Conservation (phyloP, 768 basidiomycete species). For the Sistotremastrum niveocremeum region DNA sequence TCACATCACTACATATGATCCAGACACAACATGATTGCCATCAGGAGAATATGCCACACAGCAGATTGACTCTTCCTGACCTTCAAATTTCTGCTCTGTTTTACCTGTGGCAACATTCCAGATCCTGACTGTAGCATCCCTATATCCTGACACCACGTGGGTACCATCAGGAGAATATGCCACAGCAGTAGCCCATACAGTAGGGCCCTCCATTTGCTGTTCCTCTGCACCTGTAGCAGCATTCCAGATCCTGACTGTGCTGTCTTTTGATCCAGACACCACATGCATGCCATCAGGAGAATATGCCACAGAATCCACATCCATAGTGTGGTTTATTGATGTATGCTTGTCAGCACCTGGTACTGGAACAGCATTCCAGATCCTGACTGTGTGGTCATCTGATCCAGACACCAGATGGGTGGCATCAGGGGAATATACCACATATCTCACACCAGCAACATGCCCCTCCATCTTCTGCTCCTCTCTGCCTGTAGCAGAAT, state of each 20-base stretch:
- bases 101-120: neutral
- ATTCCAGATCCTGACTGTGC: constrained; percentile 4
- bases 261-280: constrained; percentile 2
- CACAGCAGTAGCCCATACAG: neutral
- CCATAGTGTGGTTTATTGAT: too few species aligned
- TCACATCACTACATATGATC: too few species aligned
- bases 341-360: neutral
- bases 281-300: constrained; percentile 5
- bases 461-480: neutral
- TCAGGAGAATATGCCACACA: constrained; percentile 2
- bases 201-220: constrained; percentile 14
- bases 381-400: neutral
- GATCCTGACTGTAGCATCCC: neutral
- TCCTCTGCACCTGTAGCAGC: neutral
- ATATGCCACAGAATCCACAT: constrained; percentile 4
- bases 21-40: constrained; percentile 3
- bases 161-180: constrained; percentile 3
- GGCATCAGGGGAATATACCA: constrained; percentile 5
- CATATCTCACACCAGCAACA: constrained; percentile 6
- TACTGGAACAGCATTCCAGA: constrained; percentile 14
- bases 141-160: constrained; percentile 2
- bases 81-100: constrained; percentile 11
- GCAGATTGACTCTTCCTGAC: neutral
- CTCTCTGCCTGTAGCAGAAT: constrained; percentile 4
- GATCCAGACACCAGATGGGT: neutral